phyloP scores from a whole-genome alignment of 371 early-diverging fungal genomes.

The Apophysomyces variabilis region DNA sequence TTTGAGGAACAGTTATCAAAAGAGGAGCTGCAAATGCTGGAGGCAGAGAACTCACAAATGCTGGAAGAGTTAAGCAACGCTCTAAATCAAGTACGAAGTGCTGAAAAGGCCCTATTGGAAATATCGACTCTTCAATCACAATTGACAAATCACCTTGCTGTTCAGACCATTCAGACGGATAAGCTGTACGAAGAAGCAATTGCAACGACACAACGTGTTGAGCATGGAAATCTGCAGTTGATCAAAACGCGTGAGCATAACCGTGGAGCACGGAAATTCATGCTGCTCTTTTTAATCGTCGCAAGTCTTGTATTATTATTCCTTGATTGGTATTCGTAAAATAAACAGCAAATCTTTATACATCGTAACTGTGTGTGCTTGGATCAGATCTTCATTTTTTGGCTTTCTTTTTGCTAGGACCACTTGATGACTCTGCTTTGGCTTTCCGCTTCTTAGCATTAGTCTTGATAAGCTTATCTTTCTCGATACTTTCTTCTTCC shows the following conservation, averaged over 20 bases:
- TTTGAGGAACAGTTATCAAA: slow-evolving; percentile 56
- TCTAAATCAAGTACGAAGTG: slow-evolving; percentile 63
- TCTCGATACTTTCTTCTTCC: not conserved
- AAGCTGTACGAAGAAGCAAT: slow-evolving; percentile 69
- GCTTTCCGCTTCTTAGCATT: not conserved
- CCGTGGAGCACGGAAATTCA: slow-evolving; percentile 65
- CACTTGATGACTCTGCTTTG: not conserved
- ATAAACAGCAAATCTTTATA: slow-evolving; percentile 11
- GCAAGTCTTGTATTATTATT: slow-evolving; percentile 70
- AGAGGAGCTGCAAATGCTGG: slow-evolving; percentile 63
- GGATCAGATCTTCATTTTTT: not conserved
- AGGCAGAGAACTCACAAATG: slow-evolving; percentile 65
- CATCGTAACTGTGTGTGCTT: not conserved
- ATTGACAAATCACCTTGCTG: slow-evolving; percentile 65
- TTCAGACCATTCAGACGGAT: slow-evolving; percentile 72
- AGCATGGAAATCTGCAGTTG: slow-evolving; percentile 63
- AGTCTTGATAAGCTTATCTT: slow-evolving; percentile 4
- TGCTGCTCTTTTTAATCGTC: slow-evolving; percentile 62
- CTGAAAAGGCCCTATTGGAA: slow-evolving; percentile 70
- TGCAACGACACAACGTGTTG: slow-evolving; percentile 60
- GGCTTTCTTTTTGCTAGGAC: not conserved
- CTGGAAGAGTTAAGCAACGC: slow-evolving; percentile 64
- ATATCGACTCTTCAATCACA: slow-evolving; percentile 70
- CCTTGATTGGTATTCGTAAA: slow-evolving; percentile 75
- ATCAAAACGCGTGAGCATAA: slow-evolving; percentile 60